Evolutionary conservation across 805 yeast genomes (phyloP), one percentile per base, ranked within the genome.

Genomic region (Monosporozyma yasuniensis): DNA sequence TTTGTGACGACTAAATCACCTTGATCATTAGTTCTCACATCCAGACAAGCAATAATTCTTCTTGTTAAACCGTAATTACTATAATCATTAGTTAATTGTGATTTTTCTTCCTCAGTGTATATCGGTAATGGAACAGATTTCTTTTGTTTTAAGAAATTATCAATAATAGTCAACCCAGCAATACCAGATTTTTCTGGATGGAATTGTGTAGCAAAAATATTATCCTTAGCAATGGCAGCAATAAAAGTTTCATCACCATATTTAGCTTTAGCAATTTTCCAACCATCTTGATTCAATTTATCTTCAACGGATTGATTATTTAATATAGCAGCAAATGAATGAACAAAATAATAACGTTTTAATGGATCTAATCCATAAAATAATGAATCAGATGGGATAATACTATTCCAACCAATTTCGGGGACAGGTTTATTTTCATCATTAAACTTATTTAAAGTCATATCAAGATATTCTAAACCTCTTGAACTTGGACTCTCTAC

Each of bases 131-230:
- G 57, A 44, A 54, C 61, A 30, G 54, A 52, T 18, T 19, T 46
- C 16, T 55, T 53, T 48, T 66, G 69, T 37, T 74, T 75, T 57
- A 93, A 71, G 63, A 93, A 93, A 25, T 86, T 78, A 51, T 76
- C 76, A 51, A 93, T 76, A 9, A 91, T 80, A 53, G 78, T 76
- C 43, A 93, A 72, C 46, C 99, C 99, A 4, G 96, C 96, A 21
- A 72, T 63, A 11, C 99, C 99, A 3, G 96, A 87, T 67, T 93
- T 93, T 64, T 93, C 99, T n/a, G 99, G 99, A 68, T 93, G 99
- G 68, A 93, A 93, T 67, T 93, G 99, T 0, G 98, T 93, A 42
- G 97, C 96, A 68, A 93, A 87, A 10, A 91, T 72, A 54, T 88
- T 90, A 52, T 76, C 87, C 60, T 76, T 83, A 28, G 81, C 65